Evolutionary conservation across 768 basidiomycete genomes (phyloP), one percentile per base, ranked within the genome.

Genomic region (Lactarius deliciosus): DNA sequence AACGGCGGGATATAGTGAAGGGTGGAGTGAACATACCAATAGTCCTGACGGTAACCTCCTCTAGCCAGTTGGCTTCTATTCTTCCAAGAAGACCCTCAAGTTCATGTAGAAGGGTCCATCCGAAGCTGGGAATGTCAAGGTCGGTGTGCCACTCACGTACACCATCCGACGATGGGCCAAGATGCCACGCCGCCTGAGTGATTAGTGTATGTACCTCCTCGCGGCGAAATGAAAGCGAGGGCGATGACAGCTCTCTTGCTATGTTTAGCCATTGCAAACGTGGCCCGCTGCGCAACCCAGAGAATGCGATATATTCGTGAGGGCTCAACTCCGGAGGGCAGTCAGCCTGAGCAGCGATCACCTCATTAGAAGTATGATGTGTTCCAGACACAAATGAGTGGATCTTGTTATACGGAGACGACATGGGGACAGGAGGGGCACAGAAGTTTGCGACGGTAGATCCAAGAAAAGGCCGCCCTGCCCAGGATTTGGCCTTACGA

Each of bases 241-340:
- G 74, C 10, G 75, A 75, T 5, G 76, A 75, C 18, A 85, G 67
- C 64, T 82, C 82, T 16, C 79, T 77, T 16, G 77, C 65, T 50
- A 85, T 78, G 63, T 84, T 85, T 56, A 79, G 73, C 83, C 83
- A 84, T 61, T 85, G 83, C 1, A 85, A 66, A 2, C 63, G 71
- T 1, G 75, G 64, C 0, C 84, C 84, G 47, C 79, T 77, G 9
- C 85, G 80, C 36, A 85, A 68, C 57, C 76, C 73, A 20, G 78
- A 79, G 57, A 84, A 85, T 0, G 80, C 76, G 11, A 79, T 74
- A 32, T 76, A 81, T 64, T 85, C 84, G 34, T 85, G 81, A 1
- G 82, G 66, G 11, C 69, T 77, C 30, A 85, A 73, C 5, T 78
- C 73, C n/a, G 56, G 50, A 8, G 79, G 79, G 64, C 82, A 84